Evolutionary conservation across 2,329 filamentous ascomycete species (phyloP).

Genomic region (Pseudogymnoascus sp.): DNA sequence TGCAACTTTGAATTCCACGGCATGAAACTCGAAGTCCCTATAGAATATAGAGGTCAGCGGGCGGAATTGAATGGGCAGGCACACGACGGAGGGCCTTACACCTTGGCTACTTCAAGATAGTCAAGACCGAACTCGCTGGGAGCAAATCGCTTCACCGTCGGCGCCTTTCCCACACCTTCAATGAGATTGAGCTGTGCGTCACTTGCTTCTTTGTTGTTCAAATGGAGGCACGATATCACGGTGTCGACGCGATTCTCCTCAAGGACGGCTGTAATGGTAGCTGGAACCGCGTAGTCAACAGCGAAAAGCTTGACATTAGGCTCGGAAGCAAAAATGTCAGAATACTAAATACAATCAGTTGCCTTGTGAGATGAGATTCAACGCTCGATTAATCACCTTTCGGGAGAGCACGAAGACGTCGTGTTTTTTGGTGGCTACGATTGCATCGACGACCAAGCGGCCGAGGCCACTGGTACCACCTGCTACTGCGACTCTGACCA

Average conservation of each 20-base stretch:
- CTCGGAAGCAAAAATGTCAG: not conserved
- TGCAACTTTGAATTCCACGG: not conserved
- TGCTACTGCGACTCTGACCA: constrained; percentile 24
- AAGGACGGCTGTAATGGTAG: constrained; percentile 7
- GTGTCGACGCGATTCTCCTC: constrained; percentile 20
- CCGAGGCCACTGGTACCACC: constrained; percentile 24
- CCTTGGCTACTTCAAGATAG: constrained; percentile 18
- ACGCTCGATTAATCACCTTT: constrained; percentile 16
- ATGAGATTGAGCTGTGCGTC: constrained; percentile 29
- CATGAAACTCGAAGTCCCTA: not conserved
- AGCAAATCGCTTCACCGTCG: constrained; percentile 28
- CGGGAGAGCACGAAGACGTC: constrained; percentile 24
- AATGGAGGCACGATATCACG: constrained; percentile 29
- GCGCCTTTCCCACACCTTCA: constrained; percentile 25
- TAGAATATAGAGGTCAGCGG: not conserved
- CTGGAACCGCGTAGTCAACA: constrained; percentile 9
- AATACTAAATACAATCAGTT: not conserved
- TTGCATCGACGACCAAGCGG: constrained; percentile 21
- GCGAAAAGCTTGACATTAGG: constrained; percentile 10
- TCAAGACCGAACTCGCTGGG: constrained; percentile 34
- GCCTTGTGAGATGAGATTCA: too few species aligned
- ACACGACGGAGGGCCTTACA: not conserved
- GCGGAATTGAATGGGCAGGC: not conserved
- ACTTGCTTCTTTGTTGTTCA: constrained; percentile 25
- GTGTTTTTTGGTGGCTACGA: constrained; percentile 22